Base-by-base conservation (phyloP, 805 yeast genomes). In the Cyberlindnera maclurae region DNA sequence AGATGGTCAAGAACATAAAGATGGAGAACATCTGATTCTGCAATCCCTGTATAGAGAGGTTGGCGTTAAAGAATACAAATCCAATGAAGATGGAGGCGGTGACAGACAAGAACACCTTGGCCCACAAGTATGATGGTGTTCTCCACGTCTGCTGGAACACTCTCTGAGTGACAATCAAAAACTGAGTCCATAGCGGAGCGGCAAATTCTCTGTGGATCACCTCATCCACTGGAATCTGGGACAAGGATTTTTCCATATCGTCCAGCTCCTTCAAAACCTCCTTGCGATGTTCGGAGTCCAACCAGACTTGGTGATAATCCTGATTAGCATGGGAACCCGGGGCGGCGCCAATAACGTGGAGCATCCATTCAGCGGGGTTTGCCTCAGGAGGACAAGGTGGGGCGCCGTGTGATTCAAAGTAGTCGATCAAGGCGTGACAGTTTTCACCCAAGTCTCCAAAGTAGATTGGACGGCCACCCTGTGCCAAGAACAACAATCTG, bases 301-400 rank as follows among this genome's bases (percentile, higher is more conserved):
- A 61, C 96, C 96, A 85, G 35, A 82, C 86, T 53, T 82, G 80
- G 53, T 75, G 69, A 52, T 79, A 82, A 58, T 82, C 84, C 60
- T 78, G 83, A 34, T 68, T 67, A 15, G 87, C 83, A 49, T 76
- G 80, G 27, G 85, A 75, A 38, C 87, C 88, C 6, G 88, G 88
- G 27, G 88, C 87, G 38, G 88, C 88, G 52, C 89, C 88, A 51
- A 81, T 82, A 46, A 79, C 83, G 45, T 82, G 82, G 61, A 87
- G 67, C 95, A 87, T 87, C 93, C 94, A 87, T 64, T 86, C 95
- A 12, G 89, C 90, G 26, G 90, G 93, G 48, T 83, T 83, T 5
- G 85, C 87, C 31, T 68, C 67, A 6, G 67, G 63, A 15, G 89
- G 88, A 63, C 89, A 82, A 39, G 65, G 64, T 18, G 68, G 71